Evolutionary conservation across 2,329 filamentous ascomycete genomes (phyloP).

Genomic region (Curvularia verruculosa): DNA sequence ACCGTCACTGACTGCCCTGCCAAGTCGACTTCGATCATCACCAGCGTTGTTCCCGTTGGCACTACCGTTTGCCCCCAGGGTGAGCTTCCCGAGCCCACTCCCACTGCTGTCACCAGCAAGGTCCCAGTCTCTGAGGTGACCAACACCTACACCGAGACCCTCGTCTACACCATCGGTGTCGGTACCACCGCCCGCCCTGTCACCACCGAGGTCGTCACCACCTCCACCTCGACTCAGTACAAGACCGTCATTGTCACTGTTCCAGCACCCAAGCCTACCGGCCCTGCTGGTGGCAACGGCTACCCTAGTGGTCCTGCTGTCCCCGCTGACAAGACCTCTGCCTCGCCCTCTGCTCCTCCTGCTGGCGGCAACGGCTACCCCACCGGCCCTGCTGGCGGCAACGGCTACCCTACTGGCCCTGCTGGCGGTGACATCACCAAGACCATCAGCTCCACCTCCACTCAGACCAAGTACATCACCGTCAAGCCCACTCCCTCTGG

Average conservation of each 20-base stretch:
- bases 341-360: constrained; percentile 1
- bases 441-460: constrained; percentile 40
- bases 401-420: constrained; percentile 9
- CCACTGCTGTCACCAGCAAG: constrained; percentile 24
- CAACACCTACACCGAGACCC: constrained; percentile 49
- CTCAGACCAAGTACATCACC: constrained; percentile 42
- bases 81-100: constrained; percentile 22
- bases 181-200: constrained; percentile 54
- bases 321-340: constrained; percentile 18
- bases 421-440: constrained; percentile 42
- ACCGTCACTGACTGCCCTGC: constrained; percentile 17
- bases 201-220: constrained; percentile 44
- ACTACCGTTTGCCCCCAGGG: constrained; percentile 53
- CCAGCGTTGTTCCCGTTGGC: constrained; percentile 49
- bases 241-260: constrained; percentile 40
- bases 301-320: background rate
- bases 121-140: constrained; percentile 36
- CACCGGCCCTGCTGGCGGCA: constrained; percentile 6
- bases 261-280: constrained; percentile 6
- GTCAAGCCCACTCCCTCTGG: constrained; percentile 21
- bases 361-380: constrained; percentile 1
- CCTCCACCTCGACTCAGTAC: constrained; percentile 43
- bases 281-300: constrained; percentile 1
- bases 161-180: constrained; percentile 52
- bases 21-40: constrained; percentile 45